phyloP scores from a whole-genome alignment of 2,329 filamentous ascomycete species.

The Phialocephala sp. region DNA sequence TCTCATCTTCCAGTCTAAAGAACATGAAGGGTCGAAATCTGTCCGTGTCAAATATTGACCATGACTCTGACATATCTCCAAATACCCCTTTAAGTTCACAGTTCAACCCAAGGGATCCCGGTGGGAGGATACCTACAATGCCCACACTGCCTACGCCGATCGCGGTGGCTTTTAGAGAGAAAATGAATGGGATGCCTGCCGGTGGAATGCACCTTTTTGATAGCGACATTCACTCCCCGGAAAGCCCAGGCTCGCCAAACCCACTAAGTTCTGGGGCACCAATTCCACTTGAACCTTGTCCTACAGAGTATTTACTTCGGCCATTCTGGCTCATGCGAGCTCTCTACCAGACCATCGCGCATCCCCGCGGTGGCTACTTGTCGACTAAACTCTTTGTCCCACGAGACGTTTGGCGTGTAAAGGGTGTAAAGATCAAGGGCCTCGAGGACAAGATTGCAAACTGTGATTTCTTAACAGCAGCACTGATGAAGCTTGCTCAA shows the following conservation, averaged over 20 bases:
- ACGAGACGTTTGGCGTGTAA: constrained; percentile 90
- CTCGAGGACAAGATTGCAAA: constrained; percentile 93
- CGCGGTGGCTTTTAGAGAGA: constrained; percentile 64
- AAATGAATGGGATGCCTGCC: constrained; percentile 59
- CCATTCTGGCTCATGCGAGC: constrained; percentile 98
- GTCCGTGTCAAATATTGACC: constrained; percentile 66
- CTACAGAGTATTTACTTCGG: constrained; percentile 84
- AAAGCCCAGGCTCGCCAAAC: constrained; percentile 68
- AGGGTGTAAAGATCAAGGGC: constrained; percentile 89
- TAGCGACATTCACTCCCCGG: constrained; percentile 75
- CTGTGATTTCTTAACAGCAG: constrained; percentile 89
- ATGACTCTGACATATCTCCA: constrained; percentile 72
- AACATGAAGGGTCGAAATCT: constrained; percentile 78
- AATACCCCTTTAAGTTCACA: constrained; percentile 72
- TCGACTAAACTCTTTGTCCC: constrained; percentile 92
- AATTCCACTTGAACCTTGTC: constrained; percentile 86
- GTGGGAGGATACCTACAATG: constrained; percentile 57
- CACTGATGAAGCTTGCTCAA: constrained; percentile 79
- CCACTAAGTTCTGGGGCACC: constrained; percentile 68
- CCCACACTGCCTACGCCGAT: constrained; percentile 73
- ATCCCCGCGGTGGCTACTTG: constrained; percentile 89
- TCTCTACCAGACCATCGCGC: constrained; percentile 88
- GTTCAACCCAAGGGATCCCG: constrained; percentile 47
- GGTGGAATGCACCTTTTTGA: constrained; percentile 85
- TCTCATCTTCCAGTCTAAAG: constrained; percentile 72